Conservation (phyloP, 2,329 filamentous ascomycete species). For the Elsinoe perseae region DNA sequence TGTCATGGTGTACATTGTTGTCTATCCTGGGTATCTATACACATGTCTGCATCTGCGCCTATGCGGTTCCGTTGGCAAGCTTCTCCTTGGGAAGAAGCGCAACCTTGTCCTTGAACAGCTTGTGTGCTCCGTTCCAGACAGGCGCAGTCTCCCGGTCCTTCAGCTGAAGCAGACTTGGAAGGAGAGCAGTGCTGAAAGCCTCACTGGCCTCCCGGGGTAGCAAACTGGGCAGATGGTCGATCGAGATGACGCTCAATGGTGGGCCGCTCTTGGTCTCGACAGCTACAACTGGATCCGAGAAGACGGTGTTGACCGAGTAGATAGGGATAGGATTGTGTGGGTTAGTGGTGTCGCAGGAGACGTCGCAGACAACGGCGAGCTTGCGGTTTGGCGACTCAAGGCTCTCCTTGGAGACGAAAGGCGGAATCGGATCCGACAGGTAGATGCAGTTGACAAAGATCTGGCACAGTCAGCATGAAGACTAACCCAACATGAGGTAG, state of each 20-base stretch:
- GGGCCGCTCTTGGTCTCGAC: slow-evolving; percentile 55
- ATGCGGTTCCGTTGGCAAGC: slow-evolving; percentile 11
- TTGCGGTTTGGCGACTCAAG: slow-evolving; percentile 62
- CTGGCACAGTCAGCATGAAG: slow-evolving; percentile 56
- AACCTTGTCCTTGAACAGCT: slow-evolving; percentile 78
- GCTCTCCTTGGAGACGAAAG: slow-evolving; percentile 67
- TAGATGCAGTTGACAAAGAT: slow-evolving; percentile 79
- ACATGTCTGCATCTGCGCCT: background rate
- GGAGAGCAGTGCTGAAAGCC: slow-evolving; percentile 68
- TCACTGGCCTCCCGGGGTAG: slow-evolving; percentile 82
- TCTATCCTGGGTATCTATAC: slow-evolving; percentile 8
- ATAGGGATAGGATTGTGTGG: slow-evolving; percentile 69
- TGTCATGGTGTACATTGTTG: background rate
- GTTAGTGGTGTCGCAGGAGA: slow-evolving; percentile 67
- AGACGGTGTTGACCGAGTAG: slow-evolving; percentile 78
- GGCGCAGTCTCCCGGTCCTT: slow-evolving; percentile 64
- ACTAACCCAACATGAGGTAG: slow-evolving; percentile 45
- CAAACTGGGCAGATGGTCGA: slow-evolving; percentile 77
- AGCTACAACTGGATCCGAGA: slow-evolving; percentile 76
- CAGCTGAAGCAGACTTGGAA: slow-evolving; percentile 69
- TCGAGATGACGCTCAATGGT: slow-evolving; percentile 71
- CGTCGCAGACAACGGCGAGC: slow-evolving; percentile 63
- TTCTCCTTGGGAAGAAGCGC: slow-evolving; percentile 51
- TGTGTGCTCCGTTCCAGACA: slow-evolving; percentile 81
- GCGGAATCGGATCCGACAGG: slow-evolving; percentile 67